Conservation (phyloP, 129 eudicot species). For the Centrapalus pauciflorus region DNA sequence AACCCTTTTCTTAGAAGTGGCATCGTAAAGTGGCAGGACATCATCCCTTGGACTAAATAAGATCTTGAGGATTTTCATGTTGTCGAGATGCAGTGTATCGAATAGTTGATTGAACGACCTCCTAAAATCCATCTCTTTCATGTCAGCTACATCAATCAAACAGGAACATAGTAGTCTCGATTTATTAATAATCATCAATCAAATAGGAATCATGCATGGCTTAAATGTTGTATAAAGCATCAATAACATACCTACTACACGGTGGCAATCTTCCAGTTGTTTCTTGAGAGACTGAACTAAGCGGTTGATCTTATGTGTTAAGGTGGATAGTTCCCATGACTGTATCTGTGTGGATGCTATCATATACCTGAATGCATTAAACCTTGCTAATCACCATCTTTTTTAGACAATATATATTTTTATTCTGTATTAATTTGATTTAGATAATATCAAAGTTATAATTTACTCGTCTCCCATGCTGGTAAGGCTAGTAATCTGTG, state of each 20-base stretch:
- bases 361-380: slow-evolving; percentile 39
- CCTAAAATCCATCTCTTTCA: slow-evolving; percentile 44
- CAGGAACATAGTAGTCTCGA: slow-evolving; percentile 1
- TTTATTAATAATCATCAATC: not conserved
- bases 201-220: not conserved
- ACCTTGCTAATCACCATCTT: slow-evolving; percentile 3
- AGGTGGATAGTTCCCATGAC: slow-evolving; percentile 65
- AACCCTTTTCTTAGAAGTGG: slow-evolving; percentile 49
- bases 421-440: not conserved
- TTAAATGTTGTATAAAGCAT: not conserved
- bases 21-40: slow-evolving; percentile 53
- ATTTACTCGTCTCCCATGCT: slow-evolving; percentile 71
- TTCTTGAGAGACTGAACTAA: slow-evolving; percentile 47
- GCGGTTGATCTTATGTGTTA: slow-evolving; percentile 61
- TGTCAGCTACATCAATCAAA: slow-evolving; percentile 48
- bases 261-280: slow-evolving; percentile 34
- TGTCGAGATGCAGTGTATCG: slow-evolving; percentile 61
- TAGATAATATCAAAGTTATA: slow-evolving; percentile 12
- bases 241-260: slow-evolving; percentile 36
- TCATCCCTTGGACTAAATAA: slow-evolving; percentile 56
- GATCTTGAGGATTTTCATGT: slow-evolving; percentile 60
- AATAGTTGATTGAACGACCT: slow-evolving; percentile 35
- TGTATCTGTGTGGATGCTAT: slow-evolving; percentile 45
- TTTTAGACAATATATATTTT: not conserved
- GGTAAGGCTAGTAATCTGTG: slow-evolving; percentile 56